Evolutionary conservation across 2,329 filamentous ascomycete species (phyloP), one percentile per base, ranked within the genome.

Genomic region (Fusarium verrucosum): DNA sequence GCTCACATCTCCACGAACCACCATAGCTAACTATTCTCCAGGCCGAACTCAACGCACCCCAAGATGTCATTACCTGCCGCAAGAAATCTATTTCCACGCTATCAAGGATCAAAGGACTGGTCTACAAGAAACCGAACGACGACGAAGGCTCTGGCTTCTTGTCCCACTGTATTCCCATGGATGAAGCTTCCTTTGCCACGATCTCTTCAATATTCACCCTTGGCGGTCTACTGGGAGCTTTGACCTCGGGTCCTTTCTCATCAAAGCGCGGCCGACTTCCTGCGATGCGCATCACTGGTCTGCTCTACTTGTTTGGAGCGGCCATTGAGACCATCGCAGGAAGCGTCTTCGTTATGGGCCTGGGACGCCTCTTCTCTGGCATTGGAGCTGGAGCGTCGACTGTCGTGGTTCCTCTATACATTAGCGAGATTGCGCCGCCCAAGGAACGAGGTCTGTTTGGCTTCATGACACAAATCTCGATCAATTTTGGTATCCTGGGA

Each of bases 31-130:
- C 55, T 14, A 19, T 11, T 43, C 40, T 50, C 28, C 37, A 76
- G 94, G 92, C 93, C 70, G 95, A 98, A 77, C 86, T 99, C 64
- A 99, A 99, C 76, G 92, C 94, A 10, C 95, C 95, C 10, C 90
- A 97, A 83, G 90, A 94, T 82, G 92, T 96, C 72, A 90, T 99
- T 71, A 96, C 92, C 55, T 98, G 95, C 80, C 87, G 87, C 69
- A 88, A 87, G 64, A 78, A 80, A 64, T 76, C 79, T 44, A 77
- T 79, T 46, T 76, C 77, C 35, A 57, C 72, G 11, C 51, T 73
- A 53, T 47, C 63, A 50, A 70, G 71, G 32, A 52, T 75, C 52
- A 68, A 69, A 19, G 66, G 61, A 35, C 70, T 75, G 71, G 56
- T 76, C 9, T 65, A 73, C 10, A 62, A 66, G 54, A 63, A 65